Percentiles rank a stretch among this genome's conserved stretches.
Evolutionary conservation across 495 filamentous ascomycete species (phyloP).

Genomic region (Penicillium manginii): DNA sequence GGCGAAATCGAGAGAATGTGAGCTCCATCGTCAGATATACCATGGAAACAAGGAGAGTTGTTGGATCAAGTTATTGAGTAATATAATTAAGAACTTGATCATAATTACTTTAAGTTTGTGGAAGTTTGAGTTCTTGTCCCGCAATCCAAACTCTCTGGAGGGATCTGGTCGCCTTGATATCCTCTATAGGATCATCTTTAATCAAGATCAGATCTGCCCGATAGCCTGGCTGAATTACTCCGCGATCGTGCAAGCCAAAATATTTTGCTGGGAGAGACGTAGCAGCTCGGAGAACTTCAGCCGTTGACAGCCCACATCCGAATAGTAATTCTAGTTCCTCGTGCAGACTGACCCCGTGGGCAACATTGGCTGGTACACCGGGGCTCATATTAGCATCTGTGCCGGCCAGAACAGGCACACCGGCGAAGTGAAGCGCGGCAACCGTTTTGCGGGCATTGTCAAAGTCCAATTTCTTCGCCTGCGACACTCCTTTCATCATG

Average conservation of each 20-base stretch:
- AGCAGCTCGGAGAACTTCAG: slow-evolving; percentile 31
- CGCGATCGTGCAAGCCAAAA: slow-evolving; percentile 40
- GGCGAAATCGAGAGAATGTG: too few species aligned
- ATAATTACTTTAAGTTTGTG: too few species aligned
- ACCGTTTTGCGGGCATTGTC: slow-evolving; percentile 2
- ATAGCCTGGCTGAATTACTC: slow-evolving; percentile 37
- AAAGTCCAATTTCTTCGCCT: background rate
- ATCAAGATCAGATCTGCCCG: slow-evolving; percentile 46
- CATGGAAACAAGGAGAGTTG: too few species aligned
- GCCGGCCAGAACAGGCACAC: slow-evolving; percentile 9
- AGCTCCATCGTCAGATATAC: too few species aligned
- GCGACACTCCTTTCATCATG: slow-evolving; percentile 1
- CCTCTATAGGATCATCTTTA: slow-evolving; percentile 37
- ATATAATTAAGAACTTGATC: too few species aligned
- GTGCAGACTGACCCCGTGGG: slow-evolving; percentile 6
- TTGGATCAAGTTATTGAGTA: too few species aligned
- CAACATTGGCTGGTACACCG: slow-evolving; percentile 1
- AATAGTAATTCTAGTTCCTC: slow-evolving; percentile 11
- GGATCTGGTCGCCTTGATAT: slow-evolving; percentile 39
- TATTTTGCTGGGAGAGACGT: slow-evolving; percentile 36
- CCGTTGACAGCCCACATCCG: slow-evolving; percentile 4
- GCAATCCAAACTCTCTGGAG: slow-evolving; percentile 38
- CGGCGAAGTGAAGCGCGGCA: background rate
- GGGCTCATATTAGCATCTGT: slow-evolving; percentile 7
- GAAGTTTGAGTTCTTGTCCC: slow-evolving; percentile 8